phyloP scores from a whole-genome alignment of 768 basidiomycete species.

The Clitopilus passeckerianus region DNA sequence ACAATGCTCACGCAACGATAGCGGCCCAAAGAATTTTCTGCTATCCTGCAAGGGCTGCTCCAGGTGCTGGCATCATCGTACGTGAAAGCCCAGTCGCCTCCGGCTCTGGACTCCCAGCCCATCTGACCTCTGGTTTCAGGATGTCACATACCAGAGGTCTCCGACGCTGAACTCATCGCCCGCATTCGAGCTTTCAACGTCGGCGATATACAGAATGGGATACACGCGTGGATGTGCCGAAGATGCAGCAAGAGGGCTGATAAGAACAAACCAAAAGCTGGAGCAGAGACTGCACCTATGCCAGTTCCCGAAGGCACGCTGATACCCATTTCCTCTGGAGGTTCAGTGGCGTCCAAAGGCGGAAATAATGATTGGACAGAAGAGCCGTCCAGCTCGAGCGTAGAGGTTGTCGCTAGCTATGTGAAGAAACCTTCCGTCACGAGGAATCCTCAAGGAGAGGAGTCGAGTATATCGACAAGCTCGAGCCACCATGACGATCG shows the following conservation, averaged over 20 bases:
- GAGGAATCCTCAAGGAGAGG: no score
- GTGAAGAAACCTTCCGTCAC: not conserved
- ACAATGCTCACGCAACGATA: not conserved
- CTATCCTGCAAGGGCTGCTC: not conserved
- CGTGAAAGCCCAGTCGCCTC: not conserved
- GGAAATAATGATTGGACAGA: not conserved
- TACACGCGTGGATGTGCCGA: not conserved
- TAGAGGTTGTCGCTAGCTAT: not conserved
- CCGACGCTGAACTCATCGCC: not conserved
- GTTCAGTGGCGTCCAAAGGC: not conserved
- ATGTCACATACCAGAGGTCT: not conserved
- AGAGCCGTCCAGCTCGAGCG: not conserved
- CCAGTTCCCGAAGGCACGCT: not conserved
- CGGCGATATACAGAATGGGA: not conserved
- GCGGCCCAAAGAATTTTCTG: not conserved
- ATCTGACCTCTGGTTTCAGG: not conserved
- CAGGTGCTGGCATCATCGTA: not conserved
- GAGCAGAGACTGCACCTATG: not conserved
- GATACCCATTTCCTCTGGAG: not conserved
- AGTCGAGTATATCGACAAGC: no score
- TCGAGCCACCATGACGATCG: no score
- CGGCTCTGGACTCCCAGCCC: not conserved
- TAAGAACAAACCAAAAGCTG: not conserved
- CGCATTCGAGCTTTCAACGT: not conserved
- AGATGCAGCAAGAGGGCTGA: not conserved